phyloP scores from a whole-genome alignment of 2,329 filamentous ascomycete genomes.

The Tolypocladium guangdongense region DNA sequence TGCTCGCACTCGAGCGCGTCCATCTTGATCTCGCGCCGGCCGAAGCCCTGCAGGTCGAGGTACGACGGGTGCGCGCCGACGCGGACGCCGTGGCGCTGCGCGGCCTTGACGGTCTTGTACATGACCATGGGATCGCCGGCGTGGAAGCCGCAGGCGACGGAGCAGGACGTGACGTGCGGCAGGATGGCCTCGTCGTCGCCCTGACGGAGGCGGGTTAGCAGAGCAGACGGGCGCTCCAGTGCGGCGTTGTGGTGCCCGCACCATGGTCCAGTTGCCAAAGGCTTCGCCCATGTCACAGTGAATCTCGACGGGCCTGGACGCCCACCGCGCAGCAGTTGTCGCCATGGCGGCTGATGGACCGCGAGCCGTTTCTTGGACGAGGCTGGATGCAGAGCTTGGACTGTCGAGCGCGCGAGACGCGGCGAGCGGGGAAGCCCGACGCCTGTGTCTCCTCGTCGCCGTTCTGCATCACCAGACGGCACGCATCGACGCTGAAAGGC shows the following conservation, averaged over 20 bases:
- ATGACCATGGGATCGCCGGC: conserved; percentile 54
- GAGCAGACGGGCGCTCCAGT: too few relatives aligned
- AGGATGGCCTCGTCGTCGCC: conserved; percentile 51
- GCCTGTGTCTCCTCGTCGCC: too few relatives aligned
- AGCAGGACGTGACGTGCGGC: conserved; percentile 49
- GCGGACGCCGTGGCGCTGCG: conserved; percentile 44
- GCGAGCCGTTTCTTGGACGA: too few relatives aligned
- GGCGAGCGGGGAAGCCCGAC: too few relatives aligned
- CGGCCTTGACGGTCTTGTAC: conserved; percentile 45
- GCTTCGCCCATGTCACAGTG: conserved; percentile 43
- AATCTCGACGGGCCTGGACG: conserved; percentile 17
- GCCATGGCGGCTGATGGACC: neutral
- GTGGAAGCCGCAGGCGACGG: conserved; percentile 51
- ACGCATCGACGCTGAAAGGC: too few relatives aligned
- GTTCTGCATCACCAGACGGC: too few relatives aligned
- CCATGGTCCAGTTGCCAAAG: conserved; percentile 32
- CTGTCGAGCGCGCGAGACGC: too few relatives aligned
- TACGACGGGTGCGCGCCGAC: conserved; percentile 54
- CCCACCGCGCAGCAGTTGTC: neutral
- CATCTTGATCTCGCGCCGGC: conserved; percentile 50
- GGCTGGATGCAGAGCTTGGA: too few relatives aligned
- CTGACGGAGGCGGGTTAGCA: too few relatives aligned
- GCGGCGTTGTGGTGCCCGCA: conserved; percentile 2
- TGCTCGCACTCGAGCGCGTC: conserved; percentile 44
- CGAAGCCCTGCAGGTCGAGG: conserved; percentile 55